Percentiles rank a stretch among this genome's conserved stretches.
Conservation (phyloP, 2,329 filamentous ascomycete species). For the Juglanconis oblonga region DNA sequence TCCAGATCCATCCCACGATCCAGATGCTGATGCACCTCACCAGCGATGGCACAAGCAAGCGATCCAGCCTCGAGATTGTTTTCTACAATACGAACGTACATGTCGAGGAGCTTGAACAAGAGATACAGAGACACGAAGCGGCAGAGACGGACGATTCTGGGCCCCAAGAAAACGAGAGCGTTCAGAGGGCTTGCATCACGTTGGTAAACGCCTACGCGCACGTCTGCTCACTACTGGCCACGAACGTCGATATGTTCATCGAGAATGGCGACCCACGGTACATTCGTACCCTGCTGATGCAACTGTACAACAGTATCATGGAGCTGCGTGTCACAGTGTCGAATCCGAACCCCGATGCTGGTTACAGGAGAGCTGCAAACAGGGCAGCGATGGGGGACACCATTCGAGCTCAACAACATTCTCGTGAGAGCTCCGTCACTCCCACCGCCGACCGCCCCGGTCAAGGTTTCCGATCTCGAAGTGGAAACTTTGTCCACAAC, state of each 20-base stretch:
- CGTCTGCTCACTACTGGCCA: conserved; percentile 58
- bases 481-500: conserved; percentile 41
- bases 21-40: conserved; percentile 62
- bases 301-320: conserved; percentile 66
- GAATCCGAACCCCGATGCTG: conserved; percentile 27
- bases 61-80: conserved; percentile 63
- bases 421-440: conserved; percentile 51
- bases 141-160: conserved; percentile 47
- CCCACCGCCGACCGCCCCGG: conserved; percentile 49
- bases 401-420: conserved; percentile 40
- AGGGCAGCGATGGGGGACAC: conserved; percentile 40
- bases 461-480: conserved; percentile 34
- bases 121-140: conserved; percentile 60
- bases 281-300: conserved; percentile 61
- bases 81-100: conserved; percentile 67
- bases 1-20: conserved; percentile 66
- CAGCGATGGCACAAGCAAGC: conserved; percentile 57
- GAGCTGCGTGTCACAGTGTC: conserved; percentile 58
- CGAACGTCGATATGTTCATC: conserved; percentile 62
- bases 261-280: conserved; percentile 65
- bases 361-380: conserved; percentile 25
- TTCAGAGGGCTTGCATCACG: conserved; percentile 61
- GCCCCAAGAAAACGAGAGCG: conserved; percentile 58
- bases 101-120: conserved; percentile 62
- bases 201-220: conserved; percentile 64